Base-by-base conservation (phyloP, 371 early-diverging fungal genomes). In the Mortierella sp. region DNA sequence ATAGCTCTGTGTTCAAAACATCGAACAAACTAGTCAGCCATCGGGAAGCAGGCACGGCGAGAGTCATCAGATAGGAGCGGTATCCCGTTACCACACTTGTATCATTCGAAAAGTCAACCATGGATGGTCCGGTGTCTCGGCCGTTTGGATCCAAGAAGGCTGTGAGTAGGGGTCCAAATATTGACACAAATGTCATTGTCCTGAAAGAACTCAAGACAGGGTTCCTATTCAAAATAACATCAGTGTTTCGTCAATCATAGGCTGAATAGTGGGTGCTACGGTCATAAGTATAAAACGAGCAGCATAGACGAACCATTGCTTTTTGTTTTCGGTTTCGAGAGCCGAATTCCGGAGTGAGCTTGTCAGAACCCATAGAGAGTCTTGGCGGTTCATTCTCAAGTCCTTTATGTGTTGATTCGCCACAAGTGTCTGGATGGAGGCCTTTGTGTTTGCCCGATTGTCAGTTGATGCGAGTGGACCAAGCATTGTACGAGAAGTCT, bases 291-390 rank as follows among this genome's bases (percentile, higher is more conserved):
- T 50, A n/a, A 7, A 7, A n/a, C 14, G 50, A 50, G 14, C 14
- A 50, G 14, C 4, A 14, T 9, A 15, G 19, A 37, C 47, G 15
- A 45, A 67, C 67, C 67, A 74, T 50, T 74, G 64, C n/a, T 55
- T 64, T 19, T 59, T 48, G 30, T 64, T 45, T 19, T 74, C 74
- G 2, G 74, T 30, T 19, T 74, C 74, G 19, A 68, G 30, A 4
- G 68, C 68, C 12, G 55, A 60, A 18, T 74, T 74, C 7, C 74
- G 63, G 1, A 74, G 57, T 0, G 68, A 58, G 30, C 61, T 68
- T 7, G 74, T 68, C 14, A 74, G 19, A 19, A 60, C 68, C 48
- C 46, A 50, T 23, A 68, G 19, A 5, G 74, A 64, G n/a, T 64
- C 68, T 4, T 53, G 43, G 43, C 1, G 12, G 23, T 16, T 60